These are phyloP conservation scores for Irpex rosettiformis DNA, from an alignment of 1,284 basidiomycete genomes.

Conservation along the genomic window DNA sequence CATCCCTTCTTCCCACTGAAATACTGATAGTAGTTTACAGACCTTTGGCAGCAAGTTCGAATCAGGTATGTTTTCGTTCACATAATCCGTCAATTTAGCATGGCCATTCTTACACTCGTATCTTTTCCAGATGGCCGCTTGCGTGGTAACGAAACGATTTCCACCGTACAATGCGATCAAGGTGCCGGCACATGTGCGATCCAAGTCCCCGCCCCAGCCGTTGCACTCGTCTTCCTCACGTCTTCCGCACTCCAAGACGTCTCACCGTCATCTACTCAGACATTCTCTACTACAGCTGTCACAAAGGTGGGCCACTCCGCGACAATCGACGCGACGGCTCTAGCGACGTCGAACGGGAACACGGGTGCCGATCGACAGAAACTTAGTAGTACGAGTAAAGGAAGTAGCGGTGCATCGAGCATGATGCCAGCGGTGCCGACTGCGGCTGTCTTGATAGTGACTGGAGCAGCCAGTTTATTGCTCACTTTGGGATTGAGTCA, in stretches of 20 bases:
- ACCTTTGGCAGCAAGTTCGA: slow-evolving; percentile 63
- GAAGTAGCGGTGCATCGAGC: slow-evolving; percentile 23
- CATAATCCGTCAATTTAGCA: background rate
- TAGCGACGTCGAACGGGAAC: slow-evolving; percentile 34
- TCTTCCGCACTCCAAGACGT: slow-evolving; percentile 32
- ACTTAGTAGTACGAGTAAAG: slow-evolving; percentile 32
- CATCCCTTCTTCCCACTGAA: background rate
- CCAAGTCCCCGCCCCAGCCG: slow-evolving; percentile 47
- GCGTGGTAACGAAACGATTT: slow-evolving; percentile 35
- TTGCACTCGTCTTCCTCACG: slow-evolving; percentile 53
- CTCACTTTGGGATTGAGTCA: background rate
- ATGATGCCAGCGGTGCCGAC: slow-evolving; percentile 16
- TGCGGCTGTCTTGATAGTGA: slow-evolving; percentile 11
- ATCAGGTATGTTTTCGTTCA: slow-evolving; percentile 28
- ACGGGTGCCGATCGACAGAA: slow-evolving; percentile 20
- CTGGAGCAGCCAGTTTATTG: background rate
- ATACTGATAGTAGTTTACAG: slow-evolving; percentile 33
- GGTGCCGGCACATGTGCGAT: slow-evolving; percentile 40
- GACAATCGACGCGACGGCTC: slow-evolving; percentile 27
- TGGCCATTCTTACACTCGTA: background rate
- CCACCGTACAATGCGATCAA: slow-evolving; percentile 42
- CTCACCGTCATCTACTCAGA: slow-evolving; percentile 28
- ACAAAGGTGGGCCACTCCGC: slow-evolving; percentile 26
- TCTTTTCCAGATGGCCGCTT: slow-evolving; percentile 43
- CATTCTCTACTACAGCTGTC: slow-evolving; percentile 36